Conservation (phyloP, 768 basidiomycete species). For the Amanita subjunquillea region DNA sequence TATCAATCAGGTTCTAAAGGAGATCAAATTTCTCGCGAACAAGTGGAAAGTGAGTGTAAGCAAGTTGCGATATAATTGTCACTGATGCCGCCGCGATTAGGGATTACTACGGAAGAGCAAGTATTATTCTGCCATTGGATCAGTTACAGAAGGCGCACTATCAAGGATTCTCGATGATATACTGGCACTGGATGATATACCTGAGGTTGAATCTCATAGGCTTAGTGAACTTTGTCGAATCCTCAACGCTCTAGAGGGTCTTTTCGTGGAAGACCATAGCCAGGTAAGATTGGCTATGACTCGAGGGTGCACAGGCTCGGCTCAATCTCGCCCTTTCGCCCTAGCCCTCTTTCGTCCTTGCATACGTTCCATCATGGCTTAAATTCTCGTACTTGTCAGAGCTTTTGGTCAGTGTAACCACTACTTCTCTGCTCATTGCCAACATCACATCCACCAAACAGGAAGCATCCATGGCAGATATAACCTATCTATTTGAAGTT, state of each 20-base stretch:
- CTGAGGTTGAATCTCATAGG: conserved; percentile 76
- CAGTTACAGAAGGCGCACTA: conserved; percentile 58
- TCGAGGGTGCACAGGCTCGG: neutral
- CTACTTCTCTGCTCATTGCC: neutral
- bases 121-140: conserved; percentile 64
- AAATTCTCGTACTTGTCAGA: conserved; percentile 94
- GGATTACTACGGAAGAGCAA: conserved; percentile 57
- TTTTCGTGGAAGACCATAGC: conserved; percentile 61
- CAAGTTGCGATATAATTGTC: neutral
- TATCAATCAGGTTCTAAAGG: conserved; percentile 49
- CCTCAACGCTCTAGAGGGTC: conserved; percentile 65
- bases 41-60: conserved; percentile 52
- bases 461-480: conserved; percentile 90
- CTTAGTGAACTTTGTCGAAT: conserved; percentile 78
- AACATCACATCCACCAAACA: conserved; percentile 18
- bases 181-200: conserved; percentile 73
- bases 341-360: conserved; percentile 69
- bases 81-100: conserved; percentile 24
- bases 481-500: conserved; percentile 85
- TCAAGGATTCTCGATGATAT: conserved; percentile 62
- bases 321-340: neutral
- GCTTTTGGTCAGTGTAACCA: conserved; percentile 53
- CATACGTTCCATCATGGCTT: conserved; percentile 88
- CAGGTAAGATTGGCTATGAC: conserved; percentile 30
- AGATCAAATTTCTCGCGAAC: conserved; percentile 53